Base-by-base conservation (phyloP, 1,284 basidiomycete genomes). In the Hemileia vastatrix region DNA sequence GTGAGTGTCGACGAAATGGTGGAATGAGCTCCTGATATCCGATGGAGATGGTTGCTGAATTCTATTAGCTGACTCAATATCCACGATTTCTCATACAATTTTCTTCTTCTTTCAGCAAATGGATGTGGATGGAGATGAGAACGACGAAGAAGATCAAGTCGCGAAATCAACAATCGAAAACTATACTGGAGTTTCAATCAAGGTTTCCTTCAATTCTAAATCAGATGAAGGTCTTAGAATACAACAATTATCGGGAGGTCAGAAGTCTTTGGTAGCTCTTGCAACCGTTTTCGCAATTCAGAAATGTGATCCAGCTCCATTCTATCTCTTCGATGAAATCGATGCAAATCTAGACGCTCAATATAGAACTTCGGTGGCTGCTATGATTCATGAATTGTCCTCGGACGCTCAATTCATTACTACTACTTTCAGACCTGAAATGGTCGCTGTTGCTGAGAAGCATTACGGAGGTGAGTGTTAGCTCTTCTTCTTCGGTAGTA, bases 301-400 rank as follows among this genome's bases (percentile, higher is more conserved):
- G 76, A 95, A 95, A 77, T 97, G 93, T 76, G 94, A 98, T 73
- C 95, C 95, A 1, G 94, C 94, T 0, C 95, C 94, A 0, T 98
- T 98, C 80, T 98, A 98, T 77, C 81, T 98, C 18, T 97, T 98
- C 73, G 94, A 98, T 75, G 94, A 98, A 81, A 96, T 97, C 72
- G 94, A 98, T 71, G 94, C 94, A 54, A 96, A 97, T 71, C 81
- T 98, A 55, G 94, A 98, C 71, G 90, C 93, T 3, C 91, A 97
- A 78, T 96, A 97, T 68, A 87, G 94, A 44, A 95, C 92, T 1
- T 90, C 94, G 1, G 94, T 98, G 24, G 91, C 94, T 24, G 82
- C 85, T 6, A 97, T 97, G 92, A 97, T 98, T 67, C 85, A 90
- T 73, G 86, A 88, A 21, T 81, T 98, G 15, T 83, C 91, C 0